Conservation (phyloP, 768 basidiomycete genomes). For the Suillus americanus region DNA sequence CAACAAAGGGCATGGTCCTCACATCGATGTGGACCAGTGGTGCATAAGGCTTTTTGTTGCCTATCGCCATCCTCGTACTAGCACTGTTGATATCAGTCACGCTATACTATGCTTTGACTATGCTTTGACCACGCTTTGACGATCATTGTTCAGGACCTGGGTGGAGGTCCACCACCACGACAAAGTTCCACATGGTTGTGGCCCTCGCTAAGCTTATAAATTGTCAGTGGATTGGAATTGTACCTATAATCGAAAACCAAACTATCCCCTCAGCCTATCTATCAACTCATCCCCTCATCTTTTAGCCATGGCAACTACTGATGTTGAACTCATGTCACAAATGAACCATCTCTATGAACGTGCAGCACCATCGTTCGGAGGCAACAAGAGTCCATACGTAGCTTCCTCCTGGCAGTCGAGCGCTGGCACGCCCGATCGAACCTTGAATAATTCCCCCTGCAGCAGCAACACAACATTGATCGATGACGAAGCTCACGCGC, state of each 20-base stretch:
- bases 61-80: not conserved
- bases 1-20: not conserved
- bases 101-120: not conserved
- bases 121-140: not conserved
- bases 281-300: not conserved
- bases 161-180: not conserved
- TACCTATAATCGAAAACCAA: not conserved
- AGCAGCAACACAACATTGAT: slow-evolving; percentile 9
- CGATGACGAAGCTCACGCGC: slow-evolving; percentile 5
- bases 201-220: not conserved
- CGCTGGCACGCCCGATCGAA: not conserved
- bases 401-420: not conserved
- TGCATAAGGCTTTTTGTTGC: not conserved
- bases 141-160: not conserved
- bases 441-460: slow-evolving; percentile 3
- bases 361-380: not conserved
- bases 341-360: not conserved
- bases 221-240: not conserved
- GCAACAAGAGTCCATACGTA: not conserved
- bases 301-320: not conserved
- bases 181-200: not conserved
- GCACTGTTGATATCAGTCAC: not conserved
- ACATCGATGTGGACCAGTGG: not conserved
- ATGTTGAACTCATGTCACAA: not conserved
- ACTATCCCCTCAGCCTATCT: not conserved